Evolutionary conservation across 2,329 filamentous ascomycete genomes (phyloP).

Genomic region (Clarireedia homoeocarpa): DNA sequence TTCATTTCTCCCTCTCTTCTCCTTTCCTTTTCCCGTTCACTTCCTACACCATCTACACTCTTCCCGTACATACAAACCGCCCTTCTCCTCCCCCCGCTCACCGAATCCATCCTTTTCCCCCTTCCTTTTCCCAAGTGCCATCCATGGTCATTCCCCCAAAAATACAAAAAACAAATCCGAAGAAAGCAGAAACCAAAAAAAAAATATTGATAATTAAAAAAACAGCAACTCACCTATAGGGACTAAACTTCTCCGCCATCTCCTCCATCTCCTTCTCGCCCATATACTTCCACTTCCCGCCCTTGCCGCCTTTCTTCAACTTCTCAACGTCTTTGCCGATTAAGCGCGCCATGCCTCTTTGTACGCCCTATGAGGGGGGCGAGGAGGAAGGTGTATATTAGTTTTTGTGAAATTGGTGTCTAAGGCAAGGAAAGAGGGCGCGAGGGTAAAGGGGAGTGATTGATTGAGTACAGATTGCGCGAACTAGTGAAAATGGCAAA

Average conservation of each 20-base stretch:
- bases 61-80: no score
- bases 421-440: no score
- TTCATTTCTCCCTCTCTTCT: neutral
- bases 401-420: no score
- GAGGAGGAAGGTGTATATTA: no score
- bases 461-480: no score
- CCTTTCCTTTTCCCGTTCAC: neutral
- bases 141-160: no score
- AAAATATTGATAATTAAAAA: neutral
- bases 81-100: neutral
- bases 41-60: neutral
- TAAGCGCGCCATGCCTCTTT: slow-evolving; percentile 87
- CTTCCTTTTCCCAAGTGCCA: no score
- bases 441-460: no score
- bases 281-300: slow-evolving; percentile 97
- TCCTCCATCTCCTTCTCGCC: slow-evolving; percentile 85
- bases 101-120: neutral
- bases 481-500: no score
- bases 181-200: no score
- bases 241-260: slow-evolving; percentile 69
- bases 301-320: slow-evolving; percentile 62
- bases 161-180: no score
- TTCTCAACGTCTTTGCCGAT: slow-evolving; percentile 76
- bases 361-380: slow-evolving; percentile 52
- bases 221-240: slow-evolving; percentile 58